Base-by-base conservation (phyloP, 257 asterid species). In the Capsicum pubescens region DNA sequence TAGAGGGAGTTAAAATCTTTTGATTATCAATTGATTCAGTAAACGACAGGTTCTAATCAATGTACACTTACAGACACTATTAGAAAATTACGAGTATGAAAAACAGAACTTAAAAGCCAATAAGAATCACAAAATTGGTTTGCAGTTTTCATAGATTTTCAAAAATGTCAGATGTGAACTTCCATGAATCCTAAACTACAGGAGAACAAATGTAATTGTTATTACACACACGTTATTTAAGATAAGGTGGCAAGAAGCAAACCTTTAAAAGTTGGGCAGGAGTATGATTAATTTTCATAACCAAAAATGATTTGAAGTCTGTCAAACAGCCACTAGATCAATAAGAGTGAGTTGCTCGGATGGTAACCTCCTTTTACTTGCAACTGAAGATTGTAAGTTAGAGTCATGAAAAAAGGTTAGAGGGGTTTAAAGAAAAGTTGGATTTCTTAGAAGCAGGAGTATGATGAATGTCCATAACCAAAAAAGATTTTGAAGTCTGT, bases 211-310 rank as follows among this genome's bases (percentile, higher is more conserved):
- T 52, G 8, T 13, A 21, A n/a, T n/a, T n/a, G n/a, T n/a, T n/a
- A 11, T 50, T 50, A 19, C 14, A 50, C 59, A 46, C 59, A 46
- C 3, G 26, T 76, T 14, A 26, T 54, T 76, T 21, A 14, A 26
- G 63, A 76, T 76, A 76, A 52, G 26, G 26, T 52, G n/a, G 81
- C 26, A 76, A 76, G 71, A 52, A 84, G 82, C 88, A 70, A 82
- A 93, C 97, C 93, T 95, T 88, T 92, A 95, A 76, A 93, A 93
- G 59, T 87, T 95, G 87, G 90, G n/a, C n/a, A n/a, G n/a, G n/a
- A n/a, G n/a, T n/a, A n/a, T n/a, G n/a, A n/a, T n/a, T n/a, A n/a
- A n/a, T n/a, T n/a, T n/a, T n/a, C n/a, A n/a, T n/a, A n/a, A n/a
- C n/a, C n/a, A n/a, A n/a, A n/a, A n/a, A n/a, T n/a, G n/a, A n/a